phyloP scores from a whole-genome alignment of 2,329 filamentous ascomycete genomes.

The Zopfia rhizophila region DNA sequence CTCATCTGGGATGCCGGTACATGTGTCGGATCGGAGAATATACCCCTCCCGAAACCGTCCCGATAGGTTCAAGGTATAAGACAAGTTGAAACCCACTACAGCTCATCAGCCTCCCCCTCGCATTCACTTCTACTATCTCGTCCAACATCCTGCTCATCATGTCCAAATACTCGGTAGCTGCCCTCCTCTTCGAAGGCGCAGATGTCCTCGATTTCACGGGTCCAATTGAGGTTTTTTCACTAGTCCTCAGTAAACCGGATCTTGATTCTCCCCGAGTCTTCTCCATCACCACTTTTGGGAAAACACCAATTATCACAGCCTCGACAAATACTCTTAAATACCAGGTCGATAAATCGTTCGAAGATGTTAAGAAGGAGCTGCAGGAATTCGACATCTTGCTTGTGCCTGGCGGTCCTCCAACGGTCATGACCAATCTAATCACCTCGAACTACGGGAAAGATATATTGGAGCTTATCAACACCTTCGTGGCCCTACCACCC shows the following conservation, averaged over 20 bases:
- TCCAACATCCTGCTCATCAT: too few relatives aligned
- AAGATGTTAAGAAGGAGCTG: slow-evolving; percentile 38
- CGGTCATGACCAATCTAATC: slow-evolving; percentile 36
- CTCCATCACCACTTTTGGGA: slow-evolving; percentile 46
- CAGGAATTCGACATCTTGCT: slow-evolving; percentile 52
- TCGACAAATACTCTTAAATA: slow-evolving; percentile 40
- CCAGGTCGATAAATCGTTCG: slow-evolving; percentile 41
- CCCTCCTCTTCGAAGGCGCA: slow-evolving; percentile 50
- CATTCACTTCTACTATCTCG: too few relatives aligned
- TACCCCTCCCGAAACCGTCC: too few relatives aligned
- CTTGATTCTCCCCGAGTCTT: slow-evolving; percentile 41
- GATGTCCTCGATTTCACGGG: slow-evolving; percentile 57
- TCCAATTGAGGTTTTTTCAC: slow-evolving; percentile 51
- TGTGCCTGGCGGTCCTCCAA: slow-evolving; percentile 48
- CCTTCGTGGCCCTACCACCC: slow-evolving; percentile 34
- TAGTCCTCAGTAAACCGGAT: slow-evolving; percentile 41
- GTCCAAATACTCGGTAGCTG: too few relatives aligned
- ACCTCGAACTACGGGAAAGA: slow-evolving; percentile 29
- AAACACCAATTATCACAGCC: slow-evolving; percentile 33
- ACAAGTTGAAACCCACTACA: too few relatives aligned
- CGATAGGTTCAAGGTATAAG: too few relatives aligned
- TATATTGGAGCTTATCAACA: slow-evolving; percentile 30
- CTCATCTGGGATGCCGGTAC: too few relatives aligned
- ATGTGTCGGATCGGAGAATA: too few relatives aligned
- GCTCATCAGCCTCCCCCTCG: too few relatives aligned